phyloP scores from a whole-genome alignment of 495 filamentous ascomycete genomes.

The Neurospora sp. region DNA sequence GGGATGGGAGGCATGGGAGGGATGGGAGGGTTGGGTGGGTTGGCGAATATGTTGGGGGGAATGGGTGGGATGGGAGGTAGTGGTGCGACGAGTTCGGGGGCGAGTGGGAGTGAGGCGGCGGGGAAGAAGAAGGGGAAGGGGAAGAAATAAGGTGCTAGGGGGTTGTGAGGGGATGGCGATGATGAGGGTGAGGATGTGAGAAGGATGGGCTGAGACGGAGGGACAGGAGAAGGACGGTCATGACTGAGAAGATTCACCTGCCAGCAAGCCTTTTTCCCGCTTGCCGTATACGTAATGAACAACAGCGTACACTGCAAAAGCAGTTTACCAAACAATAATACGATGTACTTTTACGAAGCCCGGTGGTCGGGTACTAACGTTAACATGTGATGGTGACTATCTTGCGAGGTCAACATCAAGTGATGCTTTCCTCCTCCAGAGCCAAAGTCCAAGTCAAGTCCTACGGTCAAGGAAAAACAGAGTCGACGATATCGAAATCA shows the following conservation, averaged over 20 bases:
- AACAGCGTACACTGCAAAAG: not conserved
- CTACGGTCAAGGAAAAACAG: not conserved
- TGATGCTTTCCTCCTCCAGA: not conserved
- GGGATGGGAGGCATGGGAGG: conserved; percentile 26
- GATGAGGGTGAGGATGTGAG: not conserved
- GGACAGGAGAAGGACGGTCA: not conserved
- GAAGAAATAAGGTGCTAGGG: conserved; percentile 20
- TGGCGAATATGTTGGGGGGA: not conserved
- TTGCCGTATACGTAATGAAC: not conserved
- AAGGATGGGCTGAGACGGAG: not conserved
- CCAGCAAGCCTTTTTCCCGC: not conserved
- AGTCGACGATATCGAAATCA: not conserved
- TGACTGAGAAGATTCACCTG: not conserved
- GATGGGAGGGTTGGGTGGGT: conserved; percentile 6
- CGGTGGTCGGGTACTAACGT: not conserved
- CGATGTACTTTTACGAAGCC: not conserved
- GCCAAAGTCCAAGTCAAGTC: not conserved
- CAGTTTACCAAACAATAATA: not conserved
- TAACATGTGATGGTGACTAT: not conserved
- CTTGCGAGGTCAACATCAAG: not conserved
- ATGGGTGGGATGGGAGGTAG: conserved; percentile 12
- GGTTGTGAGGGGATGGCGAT: not conserved
- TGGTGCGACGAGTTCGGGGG: conserved; percentile 13
- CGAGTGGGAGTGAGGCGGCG: conserved; percentile 16
- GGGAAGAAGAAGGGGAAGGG: conserved; percentile 44